Base-by-base conservation (phyloP, 176 grass and related monocot species). In the Avena atlantica region DNA sequence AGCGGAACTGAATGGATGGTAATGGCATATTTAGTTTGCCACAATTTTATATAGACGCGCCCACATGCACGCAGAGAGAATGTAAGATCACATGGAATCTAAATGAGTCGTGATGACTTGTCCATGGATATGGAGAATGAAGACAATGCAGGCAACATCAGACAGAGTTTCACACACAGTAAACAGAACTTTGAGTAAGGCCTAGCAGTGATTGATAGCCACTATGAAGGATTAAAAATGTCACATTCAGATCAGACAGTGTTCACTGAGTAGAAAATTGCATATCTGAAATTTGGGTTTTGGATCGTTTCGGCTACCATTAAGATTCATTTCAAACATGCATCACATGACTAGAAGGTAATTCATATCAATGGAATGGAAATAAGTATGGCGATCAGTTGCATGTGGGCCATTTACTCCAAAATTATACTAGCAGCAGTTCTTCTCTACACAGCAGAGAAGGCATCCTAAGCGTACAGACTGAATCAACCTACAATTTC, bases 121-220 rank as follows among this genome's bases (percentile, higher is more conserved):
- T 42, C 24, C 13, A 53, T 31, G n/a, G 6, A 27, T 53, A 82
- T 15, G 58, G 29, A 63, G 20, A 34, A 65, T 36, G 72, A 63
- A 6, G 45, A 11, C 13, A 66, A 50, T 47, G 16, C 23, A 59
- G 59, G 34, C 49, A 86, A 76, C 37, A 48, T 49, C 50, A 81
- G 40, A 20, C 13, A 58, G 58, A 80, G 5, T 24, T 44, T 85
- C 34, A 19, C 9, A 17, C 34, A 19, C 9, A 17, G 15, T 55
- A 85, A 34, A 72, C 55, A 47, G 10, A 70, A 29, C 44, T 36
- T 12, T 51, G 16, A 47, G 63, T 70, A 79, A 69, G 76, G 50
- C 0, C 23, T 5, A 37, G 31, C 1, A 13, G 42, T 15, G 25
- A 37, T 14, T 44, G 27, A 53, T 52, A 44, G 40, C 14, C 13